Evolutionary conservation across 306 rosid species (phyloP).

Genomic region (Medicago ruthenica): DNA sequence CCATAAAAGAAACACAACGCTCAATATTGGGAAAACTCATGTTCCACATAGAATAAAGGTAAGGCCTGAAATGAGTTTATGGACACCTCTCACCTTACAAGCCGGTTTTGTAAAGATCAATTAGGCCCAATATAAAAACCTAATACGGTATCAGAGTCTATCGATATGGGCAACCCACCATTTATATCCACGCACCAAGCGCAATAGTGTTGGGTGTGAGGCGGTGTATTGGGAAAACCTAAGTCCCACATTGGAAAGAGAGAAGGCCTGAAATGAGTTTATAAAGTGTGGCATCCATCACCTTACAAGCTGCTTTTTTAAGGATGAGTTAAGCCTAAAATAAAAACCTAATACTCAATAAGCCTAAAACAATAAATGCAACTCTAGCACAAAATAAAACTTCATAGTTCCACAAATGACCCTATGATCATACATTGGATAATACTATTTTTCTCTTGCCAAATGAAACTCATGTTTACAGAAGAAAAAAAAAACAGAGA

Average conservation of each 20-base stretch:
- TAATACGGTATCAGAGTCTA: neutral
- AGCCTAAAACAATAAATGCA: conserved; percentile 16
- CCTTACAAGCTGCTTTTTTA: neutral
- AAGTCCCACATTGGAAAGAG: neutral
- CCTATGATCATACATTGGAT: conserved; percentile 11
- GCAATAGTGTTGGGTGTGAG: neutral
- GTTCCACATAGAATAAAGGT: neutral
- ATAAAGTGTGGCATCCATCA: neutral
- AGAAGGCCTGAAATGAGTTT: neutral
- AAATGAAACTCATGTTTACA: conserved; percentile 11
- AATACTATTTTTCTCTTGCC: conserved; percentile 6
- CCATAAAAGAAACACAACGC: conserved; percentile 16
- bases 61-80: neutral
- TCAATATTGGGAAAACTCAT: conserved; percentile 3
- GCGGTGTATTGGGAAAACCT: neutral
- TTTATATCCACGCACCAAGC: neutral
- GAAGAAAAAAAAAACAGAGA: neutral
- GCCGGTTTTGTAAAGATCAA: neutral
- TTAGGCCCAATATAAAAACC: neutral
- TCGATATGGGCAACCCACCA: neutral
- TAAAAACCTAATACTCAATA: conserved; percentile 1
- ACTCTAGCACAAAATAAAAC: conserved; percentile 17
- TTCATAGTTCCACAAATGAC: conserved; percentile 31
- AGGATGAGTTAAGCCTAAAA: neutral
- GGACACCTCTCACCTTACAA: neutral